These are phyloP conservation scores for Auricularia auricula-judae DNA, from an alignment of 768 basidiomycete species.

Conservation along the genomic window DNA sequence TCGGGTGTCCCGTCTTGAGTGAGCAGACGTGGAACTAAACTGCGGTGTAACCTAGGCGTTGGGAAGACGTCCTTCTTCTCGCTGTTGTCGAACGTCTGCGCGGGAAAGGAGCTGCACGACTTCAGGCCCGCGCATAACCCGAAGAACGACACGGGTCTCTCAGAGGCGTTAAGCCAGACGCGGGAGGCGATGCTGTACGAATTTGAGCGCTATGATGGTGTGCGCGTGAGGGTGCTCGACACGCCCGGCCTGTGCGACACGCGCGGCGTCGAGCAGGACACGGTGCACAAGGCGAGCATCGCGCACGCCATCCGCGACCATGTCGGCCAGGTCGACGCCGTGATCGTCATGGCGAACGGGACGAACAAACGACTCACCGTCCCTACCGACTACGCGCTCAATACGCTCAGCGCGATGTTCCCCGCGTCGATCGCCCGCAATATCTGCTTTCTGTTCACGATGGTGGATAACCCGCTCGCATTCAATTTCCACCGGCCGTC, in stretches of 20 bases:
- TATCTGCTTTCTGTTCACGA: slow-evolving; percentile 19
- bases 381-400: slow-evolving; percentile 17
- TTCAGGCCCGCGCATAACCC: not conserved
- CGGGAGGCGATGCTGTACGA: slow-evolving; percentile 3
- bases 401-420: slow-evolving; percentile 15
- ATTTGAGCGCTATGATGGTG: slow-evolving; percentile 2
- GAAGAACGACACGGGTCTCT: not conserved
- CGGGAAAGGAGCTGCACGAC: not conserved
- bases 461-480: slow-evolving; percentile 9
- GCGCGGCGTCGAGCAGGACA: slow-evolving; percentile 16
- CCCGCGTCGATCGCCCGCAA: slow-evolving; percentile 15
- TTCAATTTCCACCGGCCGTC: slow-evolving; percentile 12
- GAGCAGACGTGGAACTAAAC: too few relatives aligned
- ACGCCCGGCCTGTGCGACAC: slow-evolving; percentile 22
- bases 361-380: slow-evolving; percentile 15
- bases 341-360: slow-evolving; percentile 21
- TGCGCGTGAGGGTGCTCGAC: slow-evolving; percentile 14
- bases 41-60: slow-evolving; percentile 34
- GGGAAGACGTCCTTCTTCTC: slow-evolving; percentile 93
- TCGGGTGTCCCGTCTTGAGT: too few relatives aligned
- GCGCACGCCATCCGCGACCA: slow-evolving; percentile 15
- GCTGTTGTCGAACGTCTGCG: slow-evolving; percentile 44
- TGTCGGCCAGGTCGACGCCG: slow-evolving; percentile 14
- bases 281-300: slow-evolving; percentile 17
- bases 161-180: slow-evolving; percentile 1